Conservation (phyloP, 129 eudicot species). For the Logfia minima region DNA sequence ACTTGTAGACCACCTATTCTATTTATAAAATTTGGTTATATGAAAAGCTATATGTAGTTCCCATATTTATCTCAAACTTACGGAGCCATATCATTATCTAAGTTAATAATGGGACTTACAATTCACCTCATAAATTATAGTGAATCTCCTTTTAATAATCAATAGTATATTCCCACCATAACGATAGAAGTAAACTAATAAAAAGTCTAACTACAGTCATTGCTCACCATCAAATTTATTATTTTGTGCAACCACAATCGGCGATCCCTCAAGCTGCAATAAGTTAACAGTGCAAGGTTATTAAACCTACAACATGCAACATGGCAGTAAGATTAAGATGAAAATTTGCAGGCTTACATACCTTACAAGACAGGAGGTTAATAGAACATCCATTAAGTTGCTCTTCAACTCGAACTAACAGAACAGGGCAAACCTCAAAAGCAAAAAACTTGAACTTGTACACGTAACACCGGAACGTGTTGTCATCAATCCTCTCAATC, state of each 20-base stretch:
- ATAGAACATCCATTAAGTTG: conserved; percentile 83
- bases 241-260: conserved; percentile 90
- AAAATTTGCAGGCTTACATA: conserved; percentile 19
- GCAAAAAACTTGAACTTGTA: conserved; percentile 76
- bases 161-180: conserved; percentile 13
- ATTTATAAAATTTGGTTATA: background rate
- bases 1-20: conserved; percentile 6
- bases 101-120: background rate
- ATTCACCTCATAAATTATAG: background rate
- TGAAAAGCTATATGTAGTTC: background rate
- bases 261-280: conserved; percentile 91
- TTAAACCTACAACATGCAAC: conserved; percentile 1
- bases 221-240: conserved; percentile 87
- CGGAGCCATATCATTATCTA: background rate
- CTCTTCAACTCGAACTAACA: conserved; percentile 82
- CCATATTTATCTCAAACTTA: background rate
- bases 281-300: conserved; percentile 9
- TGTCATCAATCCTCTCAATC: conserved; percentile 84
- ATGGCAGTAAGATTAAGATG: background rate
- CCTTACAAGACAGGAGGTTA: conserved; percentile 94
- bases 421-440: conserved; percentile 89
- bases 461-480: conserved; percentile 84
- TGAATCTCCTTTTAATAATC: background rate
- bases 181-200: conserved; percentile 4
- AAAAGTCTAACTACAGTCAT: conserved; percentile 4